Evolutionary conservation across 2,329 filamentous ascomycete species (phyloP).

Genomic region (Triangularia verruculosa): DNA sequence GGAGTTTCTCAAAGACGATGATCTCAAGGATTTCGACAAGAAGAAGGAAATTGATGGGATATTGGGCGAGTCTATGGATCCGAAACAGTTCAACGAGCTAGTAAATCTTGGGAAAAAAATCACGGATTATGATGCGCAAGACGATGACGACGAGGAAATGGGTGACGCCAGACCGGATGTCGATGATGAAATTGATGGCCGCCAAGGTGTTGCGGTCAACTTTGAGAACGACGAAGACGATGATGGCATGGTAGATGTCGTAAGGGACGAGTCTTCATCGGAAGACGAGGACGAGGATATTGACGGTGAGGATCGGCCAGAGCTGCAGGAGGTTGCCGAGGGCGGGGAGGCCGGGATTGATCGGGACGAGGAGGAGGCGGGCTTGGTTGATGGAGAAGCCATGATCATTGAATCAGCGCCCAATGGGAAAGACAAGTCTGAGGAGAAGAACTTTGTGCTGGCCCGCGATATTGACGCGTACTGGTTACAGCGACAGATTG

Average conservation of each 20-base stretch:
- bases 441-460: slow-evolving; percentile 63
- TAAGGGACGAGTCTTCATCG: slow-evolving; percentile 83
- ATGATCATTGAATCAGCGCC: slow-evolving; percentile 77
- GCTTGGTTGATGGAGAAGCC: slow-evolving; percentile 62
- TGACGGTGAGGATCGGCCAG: slow-evolving; percentile 57
- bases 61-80: slow-evolving; percentile 73
- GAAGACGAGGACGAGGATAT: slow-evolving; percentile 63
- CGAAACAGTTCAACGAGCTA: slow-evolving; percentile 95
- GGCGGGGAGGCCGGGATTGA: slow-evolving; percentile 49
- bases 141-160: slow-evolving; percentile 91
- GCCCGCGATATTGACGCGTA: slow-evolving; percentile 94
- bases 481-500: slow-evolving; percentile 93
- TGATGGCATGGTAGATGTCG: slow-evolving; percentile 73
- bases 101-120: slow-evolving; percentile 98
- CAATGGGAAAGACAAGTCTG: slow-evolving; percentile 45
- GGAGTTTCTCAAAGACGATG: slow-evolving; percentile 91
- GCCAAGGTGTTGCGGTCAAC: slow-evolving; percentile 94
- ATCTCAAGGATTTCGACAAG: slow-evolving; percentile 95
- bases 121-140: slow-evolving; percentile 94
- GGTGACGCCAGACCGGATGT: slow-evolving; percentile 63
- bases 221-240: slow-evolving; percentile 91
- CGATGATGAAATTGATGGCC: slow-evolving; percentile 80
- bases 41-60: slow-evolving; percentile 97
- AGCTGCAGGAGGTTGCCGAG: slow-evolving; percentile 49
- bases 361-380: slow-evolving; percentile 49